Evolutionary conservation across 23 red algal genomes (phyloP), one percentile per base, ranked within the genome.

Genomic region (Gracilaria caudata): DNA sequence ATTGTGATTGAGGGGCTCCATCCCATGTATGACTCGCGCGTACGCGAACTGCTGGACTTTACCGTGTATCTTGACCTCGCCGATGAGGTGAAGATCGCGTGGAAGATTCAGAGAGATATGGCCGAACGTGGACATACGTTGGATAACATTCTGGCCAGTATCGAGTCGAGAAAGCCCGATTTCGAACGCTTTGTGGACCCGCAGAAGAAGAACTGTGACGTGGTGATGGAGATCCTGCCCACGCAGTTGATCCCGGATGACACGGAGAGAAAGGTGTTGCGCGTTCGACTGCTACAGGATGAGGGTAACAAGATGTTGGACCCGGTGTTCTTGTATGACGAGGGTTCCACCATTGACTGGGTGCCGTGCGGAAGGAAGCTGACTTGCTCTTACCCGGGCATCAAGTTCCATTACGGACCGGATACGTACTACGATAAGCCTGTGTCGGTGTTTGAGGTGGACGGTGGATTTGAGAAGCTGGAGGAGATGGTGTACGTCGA

Each of bases 101-200:
- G 96, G 96, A 98, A 98, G 93, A 95, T 98, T 78, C 96, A 98
- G 75, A 70, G 94, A 29, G 96, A 98, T 57, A 98, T 98, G 96
- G 92, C 96, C 68, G 96, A 98, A 71, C 92, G 96, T 73, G 96
- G 96, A 4, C 96, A 98, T 60, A 95, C 92, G 3, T 76, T 98
- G 41, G 96, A 98, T 0, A 91, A 92, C 70, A 98, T 98, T 68
- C 73, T 98, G 40, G 96, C 96, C 33, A 94, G 90, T 32, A 98
- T 98, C 35, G 86, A 98, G 77, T 92, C 92, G 19, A 88, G 96
- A 51, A 95, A 95, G 73, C 96, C 96, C 6, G 96, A 98, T 71
- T 98, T 98, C 79, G 89, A 83, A 53, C 74, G 64, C 56, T 98
- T 91, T 82, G 84, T 98, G 3, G 86, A 94, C 36, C 96, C 96